Conservation (phyloP, 2,329 filamentous ascomycete genomes). For the Monilinia laxa region DNA sequence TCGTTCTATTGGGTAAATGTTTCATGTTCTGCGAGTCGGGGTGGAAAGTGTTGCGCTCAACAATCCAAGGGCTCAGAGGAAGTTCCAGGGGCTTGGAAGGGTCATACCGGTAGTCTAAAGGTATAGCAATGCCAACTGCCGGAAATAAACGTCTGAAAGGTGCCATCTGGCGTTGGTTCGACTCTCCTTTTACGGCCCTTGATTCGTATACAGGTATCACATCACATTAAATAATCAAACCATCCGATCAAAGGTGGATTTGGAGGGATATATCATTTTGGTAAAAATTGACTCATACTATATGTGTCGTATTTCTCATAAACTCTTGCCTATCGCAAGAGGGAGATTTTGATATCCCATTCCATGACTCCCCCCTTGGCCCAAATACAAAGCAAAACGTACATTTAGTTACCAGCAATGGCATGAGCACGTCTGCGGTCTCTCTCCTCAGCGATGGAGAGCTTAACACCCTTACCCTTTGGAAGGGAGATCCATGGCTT, state of each 20-base stretch:
- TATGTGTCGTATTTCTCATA: conserved; percentile 34
- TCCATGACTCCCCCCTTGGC: conserved; percentile 33
- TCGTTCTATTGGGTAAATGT: not conserved
- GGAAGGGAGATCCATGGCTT: conserved; percentile 99
- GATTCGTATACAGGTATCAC: not conserved
- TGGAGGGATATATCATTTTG: conserved; percentile 27
- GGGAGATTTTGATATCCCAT: conserved; percentile 37
- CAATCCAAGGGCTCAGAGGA: fast-evolving
- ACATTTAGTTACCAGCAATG: conserved; percentile 40
- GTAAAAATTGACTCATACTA: conserved; percentile 40
- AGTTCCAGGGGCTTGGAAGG: not conserved
- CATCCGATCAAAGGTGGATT: conserved; percentile 7
- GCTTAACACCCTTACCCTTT: conserved; percentile 99
- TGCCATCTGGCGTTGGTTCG: not conserved
- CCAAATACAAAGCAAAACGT: conserved; percentile 33
- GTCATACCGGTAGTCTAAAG: not conserved
- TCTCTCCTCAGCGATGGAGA: conserved; percentile 97
- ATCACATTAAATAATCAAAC: conserved; percentile 4
- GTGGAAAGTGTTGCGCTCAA: no score
- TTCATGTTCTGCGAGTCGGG: no score
- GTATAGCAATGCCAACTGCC: not conserved
- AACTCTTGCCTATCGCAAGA: conserved; percentile 32
- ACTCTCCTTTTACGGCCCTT: no score
- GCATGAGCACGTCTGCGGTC: conserved; percentile 81
- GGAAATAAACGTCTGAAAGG: no score